A percentile compares a stretch with the other conserved stretches of the same genome.
Conservation (phyloP, 169 alveolate species). For the Plasmodium inui region DNA sequence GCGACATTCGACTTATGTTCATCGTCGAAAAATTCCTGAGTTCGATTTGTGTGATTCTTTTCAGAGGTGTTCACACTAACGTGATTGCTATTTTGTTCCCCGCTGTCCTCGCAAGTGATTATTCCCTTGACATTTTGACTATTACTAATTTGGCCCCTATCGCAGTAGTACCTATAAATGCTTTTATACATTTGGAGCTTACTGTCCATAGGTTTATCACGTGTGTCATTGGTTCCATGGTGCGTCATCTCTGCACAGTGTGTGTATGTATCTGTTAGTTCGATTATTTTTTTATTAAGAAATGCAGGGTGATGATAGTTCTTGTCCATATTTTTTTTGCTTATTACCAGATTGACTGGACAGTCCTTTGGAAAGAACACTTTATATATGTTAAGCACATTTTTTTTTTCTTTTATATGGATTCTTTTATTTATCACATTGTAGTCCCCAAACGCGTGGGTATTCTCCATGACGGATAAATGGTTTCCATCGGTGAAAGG, state of each 20-base stretch:
- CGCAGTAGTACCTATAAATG: not conserved
- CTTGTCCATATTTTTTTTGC: not conserved
- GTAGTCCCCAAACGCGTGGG: not conserved
- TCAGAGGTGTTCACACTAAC: not conserved
- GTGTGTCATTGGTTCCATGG: not conserved
- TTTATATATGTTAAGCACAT: not conserved
- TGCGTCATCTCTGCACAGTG: not conserved
- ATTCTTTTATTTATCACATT: slow-evolving; percentile 4
- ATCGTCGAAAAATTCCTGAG: not conserved
- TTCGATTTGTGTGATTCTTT: not conserved
- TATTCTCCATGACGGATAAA: not conserved
- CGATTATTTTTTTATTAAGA: not conserved
- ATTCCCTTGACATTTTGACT: not conserved
- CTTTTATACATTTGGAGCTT: not conserved
- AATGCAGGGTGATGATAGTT: not conserved
- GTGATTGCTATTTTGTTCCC: not conserved
- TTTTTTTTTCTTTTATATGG: not conserved
- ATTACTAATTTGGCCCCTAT: not conserved
- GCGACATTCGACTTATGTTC: not conserved
- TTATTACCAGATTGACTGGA: not conserved
- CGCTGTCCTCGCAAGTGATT: not conserved
- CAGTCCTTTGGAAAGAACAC: not conserved
- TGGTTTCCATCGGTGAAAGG: not conserved
- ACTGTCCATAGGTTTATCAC: not conserved
- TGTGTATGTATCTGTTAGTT: not conserved